phyloP scores from a whole-genome alignment of 495 filamentous ascomycete species.

The Trichodelitschia bisporula region DNA sequence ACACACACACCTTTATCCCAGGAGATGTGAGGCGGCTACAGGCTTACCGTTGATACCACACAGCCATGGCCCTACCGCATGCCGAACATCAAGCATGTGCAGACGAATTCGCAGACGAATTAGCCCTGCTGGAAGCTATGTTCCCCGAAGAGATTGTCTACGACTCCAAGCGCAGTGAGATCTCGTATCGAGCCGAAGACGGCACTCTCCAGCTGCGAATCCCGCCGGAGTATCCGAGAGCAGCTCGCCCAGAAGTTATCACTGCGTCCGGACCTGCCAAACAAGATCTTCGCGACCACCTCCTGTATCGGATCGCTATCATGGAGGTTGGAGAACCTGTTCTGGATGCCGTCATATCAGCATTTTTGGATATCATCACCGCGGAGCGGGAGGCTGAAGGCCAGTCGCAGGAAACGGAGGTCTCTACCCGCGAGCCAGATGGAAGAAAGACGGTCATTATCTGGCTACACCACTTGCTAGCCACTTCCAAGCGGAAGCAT shows the following conservation, averaged over 20 bases:
- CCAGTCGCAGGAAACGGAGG: not conserved
- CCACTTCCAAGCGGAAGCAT: conserved; percentile 16
- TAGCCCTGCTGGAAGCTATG: conserved; percentile 15
- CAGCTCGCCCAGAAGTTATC: conserved; percentile 11
- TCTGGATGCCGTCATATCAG: conserved; percentile 13
- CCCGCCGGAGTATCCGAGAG: conserved; percentile 9
- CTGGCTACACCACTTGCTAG: conserved; percentile 19
- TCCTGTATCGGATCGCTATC: conserved; percentile 6
- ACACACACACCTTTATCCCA: too few species aligned
- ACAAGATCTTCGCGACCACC: conserved; percentile 10
- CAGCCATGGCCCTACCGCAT: too few species aligned
- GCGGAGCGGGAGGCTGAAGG: conserved; percentile 1
- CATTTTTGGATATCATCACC: conserved; percentile 9
- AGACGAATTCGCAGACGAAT: too few species aligned
- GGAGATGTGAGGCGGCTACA: too few species aligned
- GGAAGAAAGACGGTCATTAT: conserved; percentile 13
- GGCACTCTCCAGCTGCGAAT: conserved; percentile 10
- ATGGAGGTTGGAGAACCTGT: conserved; percentile 12
- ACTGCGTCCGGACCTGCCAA: conserved; percentile 7
- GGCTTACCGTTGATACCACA: too few species aligned
- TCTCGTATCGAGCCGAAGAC: conserved; percentile 8
- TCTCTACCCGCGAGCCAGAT: not conserved
- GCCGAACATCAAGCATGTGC: too few species aligned
- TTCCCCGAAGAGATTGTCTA: conserved; percentile 13
- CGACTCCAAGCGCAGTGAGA: conserved; percentile 8